Percentiles rank a stretch among this genome's conserved stretches.
Evolutionary conservation across 352 stramenopile genomes (phyloP).

Genomic region (Peronosclerospora sorghi): DNA sequence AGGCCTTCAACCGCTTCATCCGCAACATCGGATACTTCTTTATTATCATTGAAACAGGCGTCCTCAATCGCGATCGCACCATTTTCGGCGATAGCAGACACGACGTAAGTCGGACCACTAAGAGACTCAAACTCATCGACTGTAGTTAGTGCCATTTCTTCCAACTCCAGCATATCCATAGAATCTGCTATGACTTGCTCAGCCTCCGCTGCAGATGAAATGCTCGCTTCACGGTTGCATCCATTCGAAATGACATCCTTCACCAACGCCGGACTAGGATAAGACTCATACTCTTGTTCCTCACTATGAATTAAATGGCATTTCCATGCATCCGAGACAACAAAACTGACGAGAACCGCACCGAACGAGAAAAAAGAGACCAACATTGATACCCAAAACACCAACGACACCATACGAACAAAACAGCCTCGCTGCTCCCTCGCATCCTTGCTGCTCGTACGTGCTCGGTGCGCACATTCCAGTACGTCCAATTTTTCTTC

Average conservation of each 20-base stretch:
- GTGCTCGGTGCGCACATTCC: slow-evolving; percentile 11
- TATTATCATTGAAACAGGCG: not conserved
- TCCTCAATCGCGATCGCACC: not conserved
- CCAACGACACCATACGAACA: slow-evolving; percentile 14
- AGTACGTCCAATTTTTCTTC: slow-evolving; percentile 45
- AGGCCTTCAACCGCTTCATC: not conserved
- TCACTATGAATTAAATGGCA: slow-evolving; percentile 14
- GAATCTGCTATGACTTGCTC: not conserved
- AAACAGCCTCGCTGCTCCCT: slow-evolving; percentile 20
- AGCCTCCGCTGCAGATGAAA: not conserved
- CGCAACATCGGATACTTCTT: not conserved
- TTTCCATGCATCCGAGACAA: slow-evolving; percentile 24
- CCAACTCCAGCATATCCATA: not conserved
- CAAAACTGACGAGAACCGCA: slow-evolving; percentile 21
- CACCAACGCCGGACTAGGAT: not conserved
- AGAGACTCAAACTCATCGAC: slow-evolving; percentile 2
- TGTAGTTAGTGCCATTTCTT: not conserved
- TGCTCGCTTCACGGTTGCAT: not conserved
- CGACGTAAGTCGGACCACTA: not conserved
- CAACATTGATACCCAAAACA: slow-evolving; percentile 23
- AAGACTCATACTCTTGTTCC: slow-evolving; percentile 12
- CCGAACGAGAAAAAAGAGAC: slow-evolving; percentile 22
- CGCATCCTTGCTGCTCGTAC: slow-evolving; percentile 3
- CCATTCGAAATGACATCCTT: not conserved
- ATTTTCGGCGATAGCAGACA: not conserved